Base-by-base conservation (phyloP, 2,329 filamentous ascomycete genomes). In the Scedosporium boydii region DNA sequence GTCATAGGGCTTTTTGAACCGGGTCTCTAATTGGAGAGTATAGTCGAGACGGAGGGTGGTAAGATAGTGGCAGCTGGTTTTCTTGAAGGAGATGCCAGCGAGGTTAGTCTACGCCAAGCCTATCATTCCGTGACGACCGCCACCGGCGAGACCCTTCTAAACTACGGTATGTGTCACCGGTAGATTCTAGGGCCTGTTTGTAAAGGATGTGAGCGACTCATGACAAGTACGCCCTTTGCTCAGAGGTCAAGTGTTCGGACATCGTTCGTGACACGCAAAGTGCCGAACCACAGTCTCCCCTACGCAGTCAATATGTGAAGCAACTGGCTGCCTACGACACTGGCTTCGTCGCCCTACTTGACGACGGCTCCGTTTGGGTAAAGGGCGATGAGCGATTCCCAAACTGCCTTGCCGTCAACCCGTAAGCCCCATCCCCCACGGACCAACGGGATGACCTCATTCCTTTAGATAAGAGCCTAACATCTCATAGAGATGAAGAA, bases 371-470 rank as follows among this genome's bases (percentile, higher is more conserved):
- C 1, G 80, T 84, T 27, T 78, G 74, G 65, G 82, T 80, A 0
- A 76, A 80, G 70, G 87, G 87, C 6, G 86, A 89, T 66, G 73
- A 78, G 57, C 80, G 87, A 16, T 87, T 84, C 66, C 72, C 75
- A 29, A 74, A 78, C 42, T 84, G 82, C 62, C 78, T 89, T 5
- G 26, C 59, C 42, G 14, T 58, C 12, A 21, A 23, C 48, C 9
- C 26, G 41, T 61, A 18, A n/a, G 34, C 6, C 18, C 48, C 48
- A 6, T 38, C 41, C 57, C 57, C 18, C 18, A 55, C 4, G 23
- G 23, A 21, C 16, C 44, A 38, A 38, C 6, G 10, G 1, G 10
- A 23, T 14, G 51, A 14, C 51, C 18, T 55, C 51, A 27, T 55
- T 16, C 14, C 18, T 38, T 16, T 6, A 4, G 10, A 9, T 56